Evolutionary conservation across 1,139 yeast genomes (phyloP).

Genomic region (Zygoascus sp.): DNA sequence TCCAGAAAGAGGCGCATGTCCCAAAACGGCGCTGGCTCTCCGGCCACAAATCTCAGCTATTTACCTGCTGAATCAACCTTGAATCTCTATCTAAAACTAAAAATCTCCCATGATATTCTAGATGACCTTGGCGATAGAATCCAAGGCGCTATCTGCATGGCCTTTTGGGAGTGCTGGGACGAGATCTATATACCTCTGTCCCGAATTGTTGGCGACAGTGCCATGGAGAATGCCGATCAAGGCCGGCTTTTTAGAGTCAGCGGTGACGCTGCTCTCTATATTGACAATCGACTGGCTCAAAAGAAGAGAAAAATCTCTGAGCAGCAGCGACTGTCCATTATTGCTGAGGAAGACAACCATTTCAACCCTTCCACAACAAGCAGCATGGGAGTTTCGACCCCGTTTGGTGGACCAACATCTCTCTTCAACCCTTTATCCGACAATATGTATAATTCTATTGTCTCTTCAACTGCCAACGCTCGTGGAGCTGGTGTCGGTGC

Average conservation of each 20-base stretch:
- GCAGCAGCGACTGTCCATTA: constrained; percentile 22
- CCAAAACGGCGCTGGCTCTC: constrained; percentile 4
- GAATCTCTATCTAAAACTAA: constrained; percentile 27
- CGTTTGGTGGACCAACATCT: neutral
- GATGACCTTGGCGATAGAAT: constrained; percentile 32
- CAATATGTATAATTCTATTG: neutral
- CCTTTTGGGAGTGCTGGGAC: constrained; percentile 37
- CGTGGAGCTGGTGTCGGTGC: neutral
- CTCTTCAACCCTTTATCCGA: neutral
- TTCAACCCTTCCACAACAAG: too few relatives aligned
- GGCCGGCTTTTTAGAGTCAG: constrained; percentile 34
- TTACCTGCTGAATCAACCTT: constrained; percentile 23
- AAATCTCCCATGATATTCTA: constrained; percentile 28
- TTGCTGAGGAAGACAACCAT: constrained; percentile 8
- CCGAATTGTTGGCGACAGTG: constrained; percentile 31
- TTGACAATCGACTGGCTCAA: constrained; percentile 26
- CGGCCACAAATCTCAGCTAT: neutral
- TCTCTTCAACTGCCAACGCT: neutral
- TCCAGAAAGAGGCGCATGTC: constrained; percentile 10
- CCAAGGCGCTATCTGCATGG: constrained; percentile 35
- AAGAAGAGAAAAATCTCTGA: constrained; percentile 24
- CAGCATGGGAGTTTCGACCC: neutral
- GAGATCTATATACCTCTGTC: constrained; percentile 31
- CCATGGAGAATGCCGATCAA: constrained; percentile 27
- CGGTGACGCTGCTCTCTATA: constrained; percentile 33